Evolutionary conservation across 1,284 basidiomycete genomes (phyloP).

Genomic region (Rhodotorula sp.): DNA sequence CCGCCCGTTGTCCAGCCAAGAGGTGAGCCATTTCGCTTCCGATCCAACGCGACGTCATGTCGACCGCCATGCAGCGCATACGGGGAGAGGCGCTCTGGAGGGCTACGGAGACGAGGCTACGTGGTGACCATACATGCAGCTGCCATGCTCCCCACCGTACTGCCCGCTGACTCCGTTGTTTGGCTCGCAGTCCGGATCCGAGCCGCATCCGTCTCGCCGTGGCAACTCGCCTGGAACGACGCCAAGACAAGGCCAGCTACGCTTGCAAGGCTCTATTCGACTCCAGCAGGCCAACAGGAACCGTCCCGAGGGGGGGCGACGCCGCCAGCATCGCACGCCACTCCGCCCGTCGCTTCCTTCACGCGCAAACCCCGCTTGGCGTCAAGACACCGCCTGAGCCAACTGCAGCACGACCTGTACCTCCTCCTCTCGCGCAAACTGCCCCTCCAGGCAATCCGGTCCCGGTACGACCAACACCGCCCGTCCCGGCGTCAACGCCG

Average conservation of each 20-base stretch:
- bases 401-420: slow-evolving; percentile 13
- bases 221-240: neutral
- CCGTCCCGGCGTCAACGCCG: neutral
- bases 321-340: neutral
- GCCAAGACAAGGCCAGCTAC: too few relatives aligned
- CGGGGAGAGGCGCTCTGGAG: too few relatives aligned
- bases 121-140: too few relatives aligned
- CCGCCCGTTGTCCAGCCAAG: too few relatives aligned
- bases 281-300: neutral
- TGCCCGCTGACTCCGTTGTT: too few relatives aligned
- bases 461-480: neutral
- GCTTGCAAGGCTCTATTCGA: neutral
- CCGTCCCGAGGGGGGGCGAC: neutral
- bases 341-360: slow-evolving; percentile 11
- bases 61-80: too few relatives aligned
- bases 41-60: too few relatives aligned
- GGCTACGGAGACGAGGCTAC: too few relatives aligned
- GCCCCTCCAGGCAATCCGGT: slow-evolving; percentile 1
- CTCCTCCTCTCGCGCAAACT: slow-evolving; percentile 5
- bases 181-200: neutral
- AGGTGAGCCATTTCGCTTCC: too few relatives aligned
- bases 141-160: too few relatives aligned
- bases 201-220: neutral
- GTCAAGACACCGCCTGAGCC: slow-evolving; percentile 5
- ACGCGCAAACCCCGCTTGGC: slow-evolving; percentile 1